Conservation (phyloP, 2,329 filamentous ascomycete species). For the Penicillium fuscoglaucum region DNA sequence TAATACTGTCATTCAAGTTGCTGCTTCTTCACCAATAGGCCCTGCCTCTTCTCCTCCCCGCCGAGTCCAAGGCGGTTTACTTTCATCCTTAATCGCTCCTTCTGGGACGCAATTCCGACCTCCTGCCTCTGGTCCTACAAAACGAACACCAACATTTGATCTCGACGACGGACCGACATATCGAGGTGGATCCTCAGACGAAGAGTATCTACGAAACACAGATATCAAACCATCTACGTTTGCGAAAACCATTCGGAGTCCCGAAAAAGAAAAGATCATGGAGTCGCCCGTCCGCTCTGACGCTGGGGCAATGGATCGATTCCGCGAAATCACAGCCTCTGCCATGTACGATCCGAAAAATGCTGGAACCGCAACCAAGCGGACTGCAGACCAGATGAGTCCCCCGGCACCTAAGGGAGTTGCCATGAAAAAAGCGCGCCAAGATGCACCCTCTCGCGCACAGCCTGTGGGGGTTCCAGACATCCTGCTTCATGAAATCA, state of each 20-base stretch:
- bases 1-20: slow-evolving; percentile 68
- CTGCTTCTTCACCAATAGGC: slow-evolving; percentile 79
- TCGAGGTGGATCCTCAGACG: slow-evolving; percentile 65
- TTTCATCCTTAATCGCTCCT: slow-evolving; percentile 69
- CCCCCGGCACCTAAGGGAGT: slow-evolving; percentile 37
- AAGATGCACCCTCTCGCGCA: slow-evolving; percentile 49
- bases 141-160: slow-evolving; percentile 45
- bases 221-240: slow-evolving; percentile 64
- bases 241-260: slow-evolving; percentile 45
- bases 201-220: slow-evolving; percentile 51
- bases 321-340: slow-evolving; percentile 47
- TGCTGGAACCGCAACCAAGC: slow-evolving; percentile 32
- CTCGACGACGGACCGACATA: slow-evolving; percentile 59
- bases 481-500: slow-evolving; percentile 51
- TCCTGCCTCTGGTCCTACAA: slow-evolving; percentile 45
- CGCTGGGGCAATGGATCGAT: slow-evolving; percentile 33
- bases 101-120: slow-evolving; percentile 70
- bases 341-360: slow-evolving; percentile 44
- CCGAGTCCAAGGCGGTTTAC: slow-evolving; percentile 42
- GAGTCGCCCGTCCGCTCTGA: slow-evolving; percentile 42
- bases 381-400: slow-evolving; percentile 47
- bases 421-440: slow-evolving; percentile 43
- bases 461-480: slow-evolving; percentile 44
- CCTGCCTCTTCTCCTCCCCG: slow-evolving; percentile 46
- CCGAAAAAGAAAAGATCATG: slow-evolving; percentile 43